Evolutionary conservation across 306 rosid species (phyloP).

Genomic region (Fragaria nilgerrensis): DNA sequence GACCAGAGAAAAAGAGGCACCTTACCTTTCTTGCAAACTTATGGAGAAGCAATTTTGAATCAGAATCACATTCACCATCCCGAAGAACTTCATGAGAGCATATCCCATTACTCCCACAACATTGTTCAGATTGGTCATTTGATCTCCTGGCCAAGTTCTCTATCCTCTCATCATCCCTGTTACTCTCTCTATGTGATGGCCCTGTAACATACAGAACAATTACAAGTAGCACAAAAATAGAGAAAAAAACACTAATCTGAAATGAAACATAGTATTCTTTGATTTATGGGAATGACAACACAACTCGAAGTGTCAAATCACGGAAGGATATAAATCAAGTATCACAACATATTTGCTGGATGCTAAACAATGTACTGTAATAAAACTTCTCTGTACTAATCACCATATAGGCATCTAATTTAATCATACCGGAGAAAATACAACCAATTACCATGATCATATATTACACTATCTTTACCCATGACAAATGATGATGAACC

Average conservation of each 20-base stretch:
- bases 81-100: constrained; percentile 88
- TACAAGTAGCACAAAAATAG: neutral
- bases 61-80: constrained; percentile 54
- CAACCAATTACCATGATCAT: neutral
- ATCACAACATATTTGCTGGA: neutral
- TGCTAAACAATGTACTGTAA: neutral
- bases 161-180: constrained; percentile 31
- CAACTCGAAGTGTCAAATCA: neutral
- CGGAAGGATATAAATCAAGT: neutral
- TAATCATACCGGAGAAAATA: neutral
- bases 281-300: neutral
- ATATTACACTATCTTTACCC: neutral
- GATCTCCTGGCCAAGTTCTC: constrained; percentile 38
- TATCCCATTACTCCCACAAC: constrained; percentile 78
- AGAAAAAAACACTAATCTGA: neutral
- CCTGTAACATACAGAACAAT: constrained; percentile 33
- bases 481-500: neutral
- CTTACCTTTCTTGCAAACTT: constrained; percentile 60
- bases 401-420: neutral
- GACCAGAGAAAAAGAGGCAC: neutral
- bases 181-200: constrained; percentile 38
- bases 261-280: neutral
- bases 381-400: neutral
- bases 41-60: constrained; percentile 40
- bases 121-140: constrained; percentile 38